A percentile compares a stretch with the other conserved stretches of the same genome.
Evolutionary conservation across 2,329 filamentous ascomycete genomes (phyloP).

Genomic region (Paecilomyces fulvus): DNA sequence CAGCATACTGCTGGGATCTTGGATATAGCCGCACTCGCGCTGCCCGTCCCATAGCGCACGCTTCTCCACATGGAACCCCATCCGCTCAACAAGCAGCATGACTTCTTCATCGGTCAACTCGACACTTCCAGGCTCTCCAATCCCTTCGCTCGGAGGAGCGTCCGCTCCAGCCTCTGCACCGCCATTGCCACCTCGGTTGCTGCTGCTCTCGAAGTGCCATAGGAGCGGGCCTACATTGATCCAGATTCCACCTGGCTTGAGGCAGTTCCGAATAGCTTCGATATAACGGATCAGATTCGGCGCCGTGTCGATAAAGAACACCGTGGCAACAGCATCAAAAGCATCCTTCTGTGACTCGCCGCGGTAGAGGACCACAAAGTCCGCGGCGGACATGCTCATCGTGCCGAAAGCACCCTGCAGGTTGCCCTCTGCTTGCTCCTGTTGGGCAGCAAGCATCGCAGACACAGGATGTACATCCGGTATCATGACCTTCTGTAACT

Average conservation of each 20-base stretch:
- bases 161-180: slow-evolving; percentile 37
- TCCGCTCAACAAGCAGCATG: slow-evolving; percentile 58
- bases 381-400: slow-evolving; percentile 90
- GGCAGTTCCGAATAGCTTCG: slow-evolving; percentile 68
- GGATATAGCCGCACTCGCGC: slow-evolving; percentile 63
- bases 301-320: slow-evolving; percentile 97
- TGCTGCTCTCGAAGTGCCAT: slow-evolving; percentile 81
- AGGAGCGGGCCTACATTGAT: slow-evolving; percentile 85
- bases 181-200: slow-evolving; percentile 10
- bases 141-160: slow-evolving; percentile 46
- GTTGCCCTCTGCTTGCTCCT: slow-evolving; percentile 9
- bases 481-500: slow-evolving; percentile 63
- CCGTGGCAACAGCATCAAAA: slow-evolving; percentile 78
- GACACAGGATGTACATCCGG: slow-evolving; percentile 71
- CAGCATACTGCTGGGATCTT: slow-evolving; percentile 76
- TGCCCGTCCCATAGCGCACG: slow-evolving; percentile 54
- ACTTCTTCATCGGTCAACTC: slow-evolving; percentile 90
- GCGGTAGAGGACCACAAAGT: slow-evolving; percentile 82
- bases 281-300: slow-evolving; percentile 88
- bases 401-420: slow-evolving; percentile 43
- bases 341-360: slow-evolving; percentile 49
- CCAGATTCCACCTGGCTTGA: slow-evolving; percentile 70
- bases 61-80: slow-evolving; percentile 69
- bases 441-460: slow-evolving; percentile 37
- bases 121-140: slow-evolving; percentile 81